A percentile compares a stretch with the other conserved stretches of the same genome.
Evolutionary conservation across 495 filamentous ascomycete genomes (phyloP).

Genomic region (Aspergillus affinis): DNA sequence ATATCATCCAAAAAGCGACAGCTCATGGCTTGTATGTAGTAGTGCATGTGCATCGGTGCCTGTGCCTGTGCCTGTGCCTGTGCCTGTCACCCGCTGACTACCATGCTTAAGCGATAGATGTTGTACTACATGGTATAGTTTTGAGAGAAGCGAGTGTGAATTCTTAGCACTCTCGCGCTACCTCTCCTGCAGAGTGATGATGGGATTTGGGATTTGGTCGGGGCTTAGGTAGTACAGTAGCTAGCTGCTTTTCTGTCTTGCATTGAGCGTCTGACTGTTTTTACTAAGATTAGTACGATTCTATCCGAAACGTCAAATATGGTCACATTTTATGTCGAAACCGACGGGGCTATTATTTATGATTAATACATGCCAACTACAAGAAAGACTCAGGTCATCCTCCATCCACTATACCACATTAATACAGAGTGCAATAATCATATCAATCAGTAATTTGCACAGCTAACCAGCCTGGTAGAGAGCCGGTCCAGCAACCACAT

Average conservation of each 20-base stretch:
- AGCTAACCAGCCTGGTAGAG: conserved; percentile 76
- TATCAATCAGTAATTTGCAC: no score
- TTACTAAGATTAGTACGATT: no score
- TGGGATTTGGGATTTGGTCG: background rate
- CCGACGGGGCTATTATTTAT: no score
- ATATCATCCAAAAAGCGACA: background rate
- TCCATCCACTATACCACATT: no score
- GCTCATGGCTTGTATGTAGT: background rate
- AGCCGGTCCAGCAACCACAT: conserved; percentile 70
- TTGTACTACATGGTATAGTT: background rate
- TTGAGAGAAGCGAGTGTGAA: background rate
- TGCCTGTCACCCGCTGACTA: background rate
- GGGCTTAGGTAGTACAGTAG: background rate
- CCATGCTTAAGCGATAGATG: background rate
- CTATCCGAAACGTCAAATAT: no score
- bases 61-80: background rate
- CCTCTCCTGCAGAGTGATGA: conserved; percentile 2
- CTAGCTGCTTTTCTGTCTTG: no score
- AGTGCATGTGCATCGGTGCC: background rate
- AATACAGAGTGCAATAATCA: conserved; percentile 1
- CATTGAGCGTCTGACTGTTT: no score
- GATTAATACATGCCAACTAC: no score
- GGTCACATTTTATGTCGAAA: no score
- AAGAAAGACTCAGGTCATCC: no score
- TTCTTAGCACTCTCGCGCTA: background rate